Evolutionary conservation across 768 basidiomycete species (phyloP), one percentile per base, ranked within the genome.

Genomic region (Mycena indigotica): DNA sequence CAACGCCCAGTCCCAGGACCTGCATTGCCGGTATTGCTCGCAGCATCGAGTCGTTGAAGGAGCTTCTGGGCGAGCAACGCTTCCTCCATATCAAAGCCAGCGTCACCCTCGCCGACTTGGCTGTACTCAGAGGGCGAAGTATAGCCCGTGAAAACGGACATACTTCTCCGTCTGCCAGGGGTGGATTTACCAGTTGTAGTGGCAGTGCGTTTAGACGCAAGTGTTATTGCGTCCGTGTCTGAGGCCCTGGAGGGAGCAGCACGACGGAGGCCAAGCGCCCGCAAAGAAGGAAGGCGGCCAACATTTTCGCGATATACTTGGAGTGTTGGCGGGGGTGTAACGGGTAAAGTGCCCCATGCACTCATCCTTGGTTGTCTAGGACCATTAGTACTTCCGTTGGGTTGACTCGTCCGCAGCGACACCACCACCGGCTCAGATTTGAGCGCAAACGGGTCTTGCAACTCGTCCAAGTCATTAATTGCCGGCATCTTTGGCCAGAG

Each of bases 361-460:
- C 62, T 63, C 62, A 63, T 63, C 1, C 62, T 57, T 29, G 62
- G 59, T 44, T 55, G 49, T 30, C 62, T 57, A 16, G 24, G 39
- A 21, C 35, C 53, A 49, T n/a, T 35, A 25, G 41, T 38, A 19
- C 41, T 41, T 13, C 15, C 21, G 15, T 19, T 29, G 19, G 17
- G 19, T 23, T 19, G 26, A n/a, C 51, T 26, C 28, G 40, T 17
- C 46, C 35, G 39, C 50, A 51, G 17, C 17, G 57, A 48, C 19
- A 48, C 53, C 13, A 44, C 15, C 51, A 32, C 54, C 21, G 28
- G 53, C 21, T 23, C 40, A n/a, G n/a, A n/a, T n/a, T n/a, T n/a
- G 17, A 6, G 58, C 6, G 66, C 66, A 48, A 67, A 67, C 5
- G 66, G 66, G 56, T 67, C 66, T 51, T 59, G 53, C 26, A 67